Evolutionary conservation across 2,329 filamentous ascomycete species (phyloP), one percentile per base, ranked within the genome.

Genomic region (Pyrenochaeta sp.): DNA sequence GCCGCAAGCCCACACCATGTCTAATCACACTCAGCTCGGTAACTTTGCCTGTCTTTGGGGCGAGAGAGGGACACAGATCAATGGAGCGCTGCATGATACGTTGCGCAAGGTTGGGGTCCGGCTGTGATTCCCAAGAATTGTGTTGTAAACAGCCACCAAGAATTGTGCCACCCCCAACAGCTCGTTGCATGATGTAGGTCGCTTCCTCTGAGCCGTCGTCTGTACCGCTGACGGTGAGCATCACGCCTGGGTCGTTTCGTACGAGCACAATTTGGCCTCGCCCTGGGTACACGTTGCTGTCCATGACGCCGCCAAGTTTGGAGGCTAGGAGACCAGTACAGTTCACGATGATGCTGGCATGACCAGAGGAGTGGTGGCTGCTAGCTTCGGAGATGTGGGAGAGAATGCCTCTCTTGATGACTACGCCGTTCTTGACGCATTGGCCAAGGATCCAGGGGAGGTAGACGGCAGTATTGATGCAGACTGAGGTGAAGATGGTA

Each of bases 391-490:
- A 78, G 57, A 98, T 85, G 75, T 97, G 91, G n/a, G 80, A 78
- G 46, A 81, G 73, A 25, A 80, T 73, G 42, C 76, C 79, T 30
- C 81, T 73, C 36, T 76, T 78, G 59, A 83, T 81, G 0, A 87
- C 81, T 6, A 91, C 90, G 28, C 92, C 91, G 55, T 88, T 86
- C 67, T 87, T 88, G 28, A 91, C 83, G 75, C 92, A 96, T 79
- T 95, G 89, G 0, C 91, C 90, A 0, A 91, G 82, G 0, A 98
- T 88, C 87, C 91, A 97, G 3, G 91, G 88, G 2, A 97, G 86
- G 78, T 97, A 98, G 56, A 97, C 79, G 42, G 91, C 87, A 0
- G 91, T 91, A 79, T 98, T 97, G 76, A 97, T 94, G 79, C 93
- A 97, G 40, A 97, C 89, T 0, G 91, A 94, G 7, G 87, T 92